Conservation (phyloP, 2,329 filamentous ascomycete genomes). For the Claviceps pazoutovae region DNA sequence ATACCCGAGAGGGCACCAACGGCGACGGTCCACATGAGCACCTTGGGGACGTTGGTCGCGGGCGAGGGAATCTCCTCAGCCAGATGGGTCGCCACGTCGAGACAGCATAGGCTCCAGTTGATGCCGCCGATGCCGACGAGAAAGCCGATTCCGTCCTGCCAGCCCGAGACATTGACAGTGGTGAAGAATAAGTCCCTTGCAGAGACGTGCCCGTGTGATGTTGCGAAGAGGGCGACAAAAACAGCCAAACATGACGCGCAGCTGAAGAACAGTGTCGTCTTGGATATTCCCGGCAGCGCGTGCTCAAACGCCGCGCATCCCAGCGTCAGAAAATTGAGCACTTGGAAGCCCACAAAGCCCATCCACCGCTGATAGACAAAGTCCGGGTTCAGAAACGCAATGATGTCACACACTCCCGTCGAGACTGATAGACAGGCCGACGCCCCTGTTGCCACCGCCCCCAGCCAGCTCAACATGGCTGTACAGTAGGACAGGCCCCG, state of each 20-base stretch:
- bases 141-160: constrained; percentile 15
- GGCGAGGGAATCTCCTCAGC: constrained; percentile 17
- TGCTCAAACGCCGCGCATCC: constrained; percentile 12
- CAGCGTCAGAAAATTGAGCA: constrained; percentile 12
- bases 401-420: constrained; percentile 10
- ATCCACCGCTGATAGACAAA: constrained; percentile 15
- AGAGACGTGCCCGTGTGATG: constrained; percentile 8
- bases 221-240: constrained; percentile 15
- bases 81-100: constrained; percentile 15
- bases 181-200: constrained; percentile 12
- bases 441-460: constrained; percentile 12
- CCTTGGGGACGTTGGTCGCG: constrained; percentile 9
- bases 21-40: constrained; percentile 10
- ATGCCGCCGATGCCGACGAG: constrained; percentile 16
- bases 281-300: constrained; percentile 14
- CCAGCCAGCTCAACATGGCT: constrained; percentile 15
- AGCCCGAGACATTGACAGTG: constrained; percentile 12
- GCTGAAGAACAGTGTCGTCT: constrained; percentile 13
- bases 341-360: constrained; percentile 14
- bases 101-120: constrained; percentile 18
- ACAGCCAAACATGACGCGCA: constrained; percentile 11
- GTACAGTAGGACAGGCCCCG: constrained; percentile 13
- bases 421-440: constrained; percentile 14
- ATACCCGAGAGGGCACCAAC: constrained; percentile 12
- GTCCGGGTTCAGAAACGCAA: constrained; percentile 11